Evolutionary conservation across 2,329 filamentous ascomycete species (phyloP).

Genomic region (Bimuria novae-zelandiae): DNA sequence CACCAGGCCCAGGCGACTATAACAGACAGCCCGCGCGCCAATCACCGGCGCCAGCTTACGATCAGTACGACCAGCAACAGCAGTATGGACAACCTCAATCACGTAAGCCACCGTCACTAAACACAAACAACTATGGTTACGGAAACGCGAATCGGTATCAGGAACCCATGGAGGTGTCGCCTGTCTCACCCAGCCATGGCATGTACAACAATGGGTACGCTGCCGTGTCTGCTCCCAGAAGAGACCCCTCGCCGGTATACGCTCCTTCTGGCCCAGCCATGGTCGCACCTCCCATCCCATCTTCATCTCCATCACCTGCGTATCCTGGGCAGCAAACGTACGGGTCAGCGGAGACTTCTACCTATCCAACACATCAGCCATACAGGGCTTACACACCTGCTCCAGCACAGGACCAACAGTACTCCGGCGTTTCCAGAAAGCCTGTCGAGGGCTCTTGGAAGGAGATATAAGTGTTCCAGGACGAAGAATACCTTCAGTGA

Average conservation of each 20-base stretch:
- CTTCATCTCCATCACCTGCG: conserved; percentile 9
- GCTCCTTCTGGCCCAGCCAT: conserved; percentile 18
- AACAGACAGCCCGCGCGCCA: conserved; percentile 9
- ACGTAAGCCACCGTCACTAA: background rate
- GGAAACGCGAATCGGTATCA: background rate
- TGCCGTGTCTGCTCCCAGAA: background rate
- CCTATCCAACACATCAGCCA: conserved; percentile 16
- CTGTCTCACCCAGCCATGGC: background rate
- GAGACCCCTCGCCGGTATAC: conserved; percentile 15
- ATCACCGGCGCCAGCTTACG: conserved; percentile 10
- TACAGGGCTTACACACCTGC: conserved; percentile 21
- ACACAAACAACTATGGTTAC: conserved; percentile 7
- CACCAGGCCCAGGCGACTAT: conserved; percentile 3
- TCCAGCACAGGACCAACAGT: conserved; percentile 12
- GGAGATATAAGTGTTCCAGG: conserved; percentile 11
- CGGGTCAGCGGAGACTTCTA: conserved; percentile 1
- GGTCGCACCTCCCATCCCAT: conserved; percentile 5
- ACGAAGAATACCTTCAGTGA: no score
- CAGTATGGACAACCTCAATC: conserved; percentile 17
- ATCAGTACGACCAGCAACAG: conserved; percentile 12
- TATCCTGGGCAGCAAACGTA: conserved; percentile 19
- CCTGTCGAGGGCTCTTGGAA: conserved; percentile 29
- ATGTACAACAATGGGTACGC: conserved; percentile 8
- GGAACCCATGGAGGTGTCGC: conserved; percentile 1
- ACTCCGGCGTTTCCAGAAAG: conserved; percentile 17